Evolutionary conservation across 805 yeast species (phyloP), one percentile per base, ranked within the genome.

Genomic region (Zygosaccharomyces pseudorouxii): DNA sequence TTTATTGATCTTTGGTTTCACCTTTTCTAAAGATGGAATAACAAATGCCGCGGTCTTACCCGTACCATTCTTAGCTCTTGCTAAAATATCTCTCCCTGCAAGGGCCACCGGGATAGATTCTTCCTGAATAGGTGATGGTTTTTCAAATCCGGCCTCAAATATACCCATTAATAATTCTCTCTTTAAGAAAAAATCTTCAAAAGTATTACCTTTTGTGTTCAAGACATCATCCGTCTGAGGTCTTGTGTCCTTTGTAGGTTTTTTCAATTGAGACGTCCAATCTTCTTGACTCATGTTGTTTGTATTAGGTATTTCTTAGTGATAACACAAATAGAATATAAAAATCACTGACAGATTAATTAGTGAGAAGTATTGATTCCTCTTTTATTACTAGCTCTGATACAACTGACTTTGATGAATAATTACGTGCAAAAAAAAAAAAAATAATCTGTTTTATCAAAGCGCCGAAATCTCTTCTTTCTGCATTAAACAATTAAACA

Each of bases 31-130:
- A 25, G 95, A 80, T 45, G 99, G 99, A 56, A 93, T 92, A 43
- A 89, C 84, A 68, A 93, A 93, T 5, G 99, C 95, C 1, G 98
- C 99, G 7, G 99, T 93, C 67, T 93, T 93, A 62, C 99, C 99
- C 0, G 99, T 93, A 55, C 99, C 99, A 71, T 93, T 93, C 68
- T 93, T 93, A 38, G 99, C 98, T 72, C 99, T 81, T 12, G 99
- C 99, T 54, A 93, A 77, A 51, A 93, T 86, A 69, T 93, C 99
- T 71, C 96, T 82, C 45, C 98, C 98, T 48, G 93, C 84, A 39
- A 93, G 76, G 0, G 97, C 97, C 62, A 89, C 88, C 2, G 99
- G 99, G 49, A 93, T 93, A 6, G 96, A 81, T 68, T 90, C 98
- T 71, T 92, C 97, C 71, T 93, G 99, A 65, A 93, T 89, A 16